Conservation (phyloP, 352 stramenopile species). For the Globisporangium yorkense region DNA sequence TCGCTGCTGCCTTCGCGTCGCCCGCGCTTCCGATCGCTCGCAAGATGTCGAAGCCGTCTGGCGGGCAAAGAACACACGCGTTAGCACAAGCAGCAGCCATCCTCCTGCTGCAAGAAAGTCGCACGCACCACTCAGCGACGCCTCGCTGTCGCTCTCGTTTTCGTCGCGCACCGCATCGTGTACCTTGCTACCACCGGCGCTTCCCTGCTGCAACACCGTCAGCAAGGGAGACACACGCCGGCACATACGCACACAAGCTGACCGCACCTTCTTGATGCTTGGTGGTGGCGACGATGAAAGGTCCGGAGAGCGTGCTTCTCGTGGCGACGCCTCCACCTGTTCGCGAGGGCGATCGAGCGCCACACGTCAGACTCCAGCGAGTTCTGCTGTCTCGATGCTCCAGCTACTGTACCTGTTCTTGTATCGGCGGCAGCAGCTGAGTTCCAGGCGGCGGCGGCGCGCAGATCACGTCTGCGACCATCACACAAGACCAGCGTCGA, state of each 20-base stretch:
- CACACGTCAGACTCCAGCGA: background rate
- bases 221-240: background rate
- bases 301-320: background rate
- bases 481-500: background rate
- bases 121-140: constrained; percentile 6
- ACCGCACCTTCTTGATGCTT: background rate
- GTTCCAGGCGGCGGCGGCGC: background rate
- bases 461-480: constrained; percentile 7
- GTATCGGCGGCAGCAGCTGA: constrained; percentile 2
- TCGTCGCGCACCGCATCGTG: background rate
- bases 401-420: constrained; percentile 3
- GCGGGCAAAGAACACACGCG: background rate
- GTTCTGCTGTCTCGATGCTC: background rate
- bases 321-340: background rate
- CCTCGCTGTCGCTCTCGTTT: constrained; percentile 5
- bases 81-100: background rate
- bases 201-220: background rate
- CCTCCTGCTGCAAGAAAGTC: too few species aligned
- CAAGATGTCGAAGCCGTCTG: constrained; percentile 12
- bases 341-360: background rate
- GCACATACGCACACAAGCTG: background rate
- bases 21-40: background rate
- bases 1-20: background rate
- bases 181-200: background rate
- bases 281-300: background rate